These are phyloP conservation scores for Calonectria henricotiae DNA, from an alignment of 2,329 filamentous ascomycete species.

Conservation along the genomic window DNA sequence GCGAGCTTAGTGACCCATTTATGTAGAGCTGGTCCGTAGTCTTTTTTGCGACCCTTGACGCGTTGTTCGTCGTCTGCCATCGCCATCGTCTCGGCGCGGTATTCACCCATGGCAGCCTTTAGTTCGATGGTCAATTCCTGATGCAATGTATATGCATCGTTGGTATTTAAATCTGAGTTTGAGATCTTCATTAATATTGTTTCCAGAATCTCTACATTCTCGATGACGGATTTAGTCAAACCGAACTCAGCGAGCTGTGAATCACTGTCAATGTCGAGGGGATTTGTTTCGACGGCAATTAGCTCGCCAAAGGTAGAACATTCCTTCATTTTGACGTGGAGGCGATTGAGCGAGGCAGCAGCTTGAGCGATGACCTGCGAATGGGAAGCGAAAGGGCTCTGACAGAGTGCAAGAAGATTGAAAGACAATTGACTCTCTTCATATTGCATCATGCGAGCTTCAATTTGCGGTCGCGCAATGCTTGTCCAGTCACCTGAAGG, in stretches of 20 bases:
- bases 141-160: constrained; percentile 58
- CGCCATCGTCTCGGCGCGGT: constrained; percentile 65
- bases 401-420: constrained; percentile 82
- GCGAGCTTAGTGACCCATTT: constrained; percentile 80
- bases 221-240: constrained; percentile 51
- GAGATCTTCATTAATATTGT: constrained; percentile 39
- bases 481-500: constrained; percentile 74
- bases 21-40: constrained; percentile 80
- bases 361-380: constrained; percentile 64
- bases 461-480: constrained; percentile 76
- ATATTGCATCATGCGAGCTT: constrained; percentile 78
- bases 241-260: constrained; percentile 54
- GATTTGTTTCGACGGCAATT: constrained; percentile 43
- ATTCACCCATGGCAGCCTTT: constrained; percentile 62
- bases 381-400: constrained; percentile 73
- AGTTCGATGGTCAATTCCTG: constrained; percentile 62
- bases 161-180: constrained; percentile 30
- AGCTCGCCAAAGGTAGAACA: constrained; percentile 46
- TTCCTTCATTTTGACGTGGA: constrained; percentile 57
- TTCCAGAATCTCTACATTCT: constrained; percentile 43
- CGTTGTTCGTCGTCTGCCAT: constrained; percentile 68
- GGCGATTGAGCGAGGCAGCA: constrained; percentile 59
- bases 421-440: constrained; percentile 80
- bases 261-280: constrained; percentile 48
- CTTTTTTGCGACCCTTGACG: constrained; percentile 72